Evolutionary conservation across 1,284 basidiomycete species (phyloP).

Genomic region (Thelephora terrestris): DNA sequence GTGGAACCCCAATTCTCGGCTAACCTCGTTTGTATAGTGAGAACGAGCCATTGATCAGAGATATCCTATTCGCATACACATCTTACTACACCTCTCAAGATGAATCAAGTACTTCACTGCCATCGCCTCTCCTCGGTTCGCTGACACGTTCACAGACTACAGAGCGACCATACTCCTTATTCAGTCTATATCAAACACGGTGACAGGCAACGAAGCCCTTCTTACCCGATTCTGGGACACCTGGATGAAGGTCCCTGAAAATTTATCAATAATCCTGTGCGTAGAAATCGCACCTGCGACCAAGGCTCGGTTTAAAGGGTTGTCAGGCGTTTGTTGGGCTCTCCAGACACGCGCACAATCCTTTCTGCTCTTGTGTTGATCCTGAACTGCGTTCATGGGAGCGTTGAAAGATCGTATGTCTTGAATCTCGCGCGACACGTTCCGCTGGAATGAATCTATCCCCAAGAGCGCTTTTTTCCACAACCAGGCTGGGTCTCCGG

Average conservation of each 20-base stretch:
- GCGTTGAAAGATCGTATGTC: constrained; percentile 45
- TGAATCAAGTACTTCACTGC: constrained; percentile 33
- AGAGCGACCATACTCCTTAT: constrained; percentile 47
- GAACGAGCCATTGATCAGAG: constrained; percentile 52
- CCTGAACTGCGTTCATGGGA: constrained; percentile 58
- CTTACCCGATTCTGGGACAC: constrained; percentile 48
- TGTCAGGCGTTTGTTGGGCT: constrained; percentile 61
- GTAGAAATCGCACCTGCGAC: constrained; percentile 3
- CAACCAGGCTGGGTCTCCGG: constrained; percentile 43
- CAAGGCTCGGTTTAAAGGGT: background rate
- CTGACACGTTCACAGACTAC: constrained; percentile 32
- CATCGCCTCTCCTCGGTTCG: constrained; percentile 4
- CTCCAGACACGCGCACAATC: constrained; percentile 52
- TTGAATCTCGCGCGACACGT: background rate
- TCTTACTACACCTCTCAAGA: constrained; percentile 56
- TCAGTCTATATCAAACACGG: constrained; percentile 65
- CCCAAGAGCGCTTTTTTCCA: constrained; percentile 37
- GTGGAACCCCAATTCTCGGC: background rate
- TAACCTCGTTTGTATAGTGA: constrained; percentile 27
- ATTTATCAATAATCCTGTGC: constrained; percentile 67
- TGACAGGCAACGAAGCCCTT: constrained; percentile 56
- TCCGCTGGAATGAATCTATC: background rate
- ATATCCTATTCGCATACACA: constrained; percentile 55
- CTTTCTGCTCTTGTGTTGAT: constrained; percentile 61
- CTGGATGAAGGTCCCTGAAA: constrained; percentile 59